phyloP scores from a whole-genome alignment of 345 rosid genomes.

The Sapria himalayana region DNA sequence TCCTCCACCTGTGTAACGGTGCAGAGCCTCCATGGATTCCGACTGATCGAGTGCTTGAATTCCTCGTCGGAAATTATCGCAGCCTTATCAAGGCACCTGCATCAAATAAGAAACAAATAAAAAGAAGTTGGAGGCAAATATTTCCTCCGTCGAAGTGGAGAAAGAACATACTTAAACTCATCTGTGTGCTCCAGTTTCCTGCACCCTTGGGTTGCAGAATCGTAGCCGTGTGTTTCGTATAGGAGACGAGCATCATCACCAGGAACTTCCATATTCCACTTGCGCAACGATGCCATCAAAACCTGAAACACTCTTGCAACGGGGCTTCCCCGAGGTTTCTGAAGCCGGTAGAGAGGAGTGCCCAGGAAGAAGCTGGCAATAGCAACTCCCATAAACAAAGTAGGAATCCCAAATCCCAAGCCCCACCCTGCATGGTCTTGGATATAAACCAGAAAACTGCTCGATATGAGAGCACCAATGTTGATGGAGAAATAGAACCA shows the following conservation, averaged over 20 bases:
- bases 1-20: slow-evolving; percentile 91
- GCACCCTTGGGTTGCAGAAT: slow-evolving; percentile 54
- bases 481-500: slow-evolving; percentile 90
- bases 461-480: slow-evolving; percentile 70
- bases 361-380: slow-evolving; percentile 72
- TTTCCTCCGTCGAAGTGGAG: not conserved
- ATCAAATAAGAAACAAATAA: not conserved
- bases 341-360: slow-evolving; percentile 73
- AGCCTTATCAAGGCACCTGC: slow-evolving; percentile 89
- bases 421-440: slow-evolving; percentile 97
- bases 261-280: slow-evolving; percentile 38
- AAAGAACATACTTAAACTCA: slow-evolving; percentile 29
- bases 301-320: slow-evolving; percentile 72
- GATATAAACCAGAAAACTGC: slow-evolving; percentile 69
- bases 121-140: not conserved
- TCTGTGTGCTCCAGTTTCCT: slow-evolving; percentile 56
- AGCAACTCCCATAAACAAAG: slow-evolving; percentile 75
- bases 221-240: slow-evolving; percentile 49
- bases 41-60: slow-evolving; percentile 26
- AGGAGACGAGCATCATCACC: slow-evolving; percentile 35
- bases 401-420: slow-evolving; percentile 80
- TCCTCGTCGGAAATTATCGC: slow-evolving; percentile 55
- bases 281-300: slow-evolving; percentile 51
- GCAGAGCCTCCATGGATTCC: slow-evolving; percentile 68
- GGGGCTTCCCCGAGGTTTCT: slow-evolving; percentile 87